Base-by-base conservation (phyloP, 176 grass and related monocot species). In the Zizania latifolia region DNA sequence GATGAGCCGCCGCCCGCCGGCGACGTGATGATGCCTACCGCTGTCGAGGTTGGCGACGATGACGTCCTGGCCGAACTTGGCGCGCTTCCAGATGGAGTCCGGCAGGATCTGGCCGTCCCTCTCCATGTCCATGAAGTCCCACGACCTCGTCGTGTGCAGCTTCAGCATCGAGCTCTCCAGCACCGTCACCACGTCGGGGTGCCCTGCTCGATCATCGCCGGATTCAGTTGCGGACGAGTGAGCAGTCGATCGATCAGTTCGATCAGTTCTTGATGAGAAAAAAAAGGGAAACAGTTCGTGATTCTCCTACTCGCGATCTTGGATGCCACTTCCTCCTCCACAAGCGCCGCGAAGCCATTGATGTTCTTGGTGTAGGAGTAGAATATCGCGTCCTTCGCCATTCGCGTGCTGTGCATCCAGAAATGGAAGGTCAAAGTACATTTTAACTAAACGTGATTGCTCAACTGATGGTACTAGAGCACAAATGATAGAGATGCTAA, bases 351-450 rank as follows among this genome's bases (percentile, higher is more conserved):
- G 58, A 97, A 97, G 48, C 93, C 93, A 53, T 97, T 97, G 51
- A 97, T 84, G 82, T 65, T 63, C 76, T 88, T 97, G 0, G 72
- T 86, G 85, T 97, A 97, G 36, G 93, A 97, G 78, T 97, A 97
- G 74, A 93, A 77, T n/a, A 97, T 90, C 2, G 82, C 86, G 5
- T 67, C 53, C 28, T 29, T 68, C 7, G 85, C 90, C 60, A 77
- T 29, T 40, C 81, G 62, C 68, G 84, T 74, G 35, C 90, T 92
- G 83, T 54, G 40, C n/a, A n/a, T n/a, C n/a, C n/a, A n/a, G n/a
- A n/a, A n/a, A n/a, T n/a, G n/a, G n/a, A n/a, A n/a, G n/a, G n/a
- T n/a, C n/a, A n/a, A n/a, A n/a, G n/a, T n/a, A n/a, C n/a, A n/a
- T n/a, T n/a, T n/a, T n/a, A n/a, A n/a, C n/a, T n/a, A n/a, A n/a